Evolutionary conservation across 805 yeast genomes (phyloP), one percentile per base, ranked within the genome.

Genomic region (Priceomyces medius): DNA sequence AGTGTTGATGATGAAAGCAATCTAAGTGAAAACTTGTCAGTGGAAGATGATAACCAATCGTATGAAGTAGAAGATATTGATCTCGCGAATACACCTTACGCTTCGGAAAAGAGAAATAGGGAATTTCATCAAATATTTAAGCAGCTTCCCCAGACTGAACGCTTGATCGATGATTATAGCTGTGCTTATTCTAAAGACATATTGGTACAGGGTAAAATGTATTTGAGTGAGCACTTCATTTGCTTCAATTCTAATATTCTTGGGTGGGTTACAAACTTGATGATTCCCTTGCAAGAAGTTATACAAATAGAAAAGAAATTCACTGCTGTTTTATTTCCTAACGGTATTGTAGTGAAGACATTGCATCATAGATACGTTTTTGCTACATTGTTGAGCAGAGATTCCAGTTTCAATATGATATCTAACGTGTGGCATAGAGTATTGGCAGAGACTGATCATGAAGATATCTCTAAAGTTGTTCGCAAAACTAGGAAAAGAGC

Each of bases 141-240:
- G 32, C 73, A 74, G 33, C 54, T 83, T 1, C 76, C 79, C 3
- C 42, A 60, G 1, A 58, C 54, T 20, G 90, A 83, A 50, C 59
- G 68, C 21, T 65, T 82, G n/a, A 66, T 83, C 31, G 80, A 74
- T 20, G 88, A 81, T 47, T 79, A 66, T 51, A 72, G 79, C 14
- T 83, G 89, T 63, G 89, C 89, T 0, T 65, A 76, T 21, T 79
- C 81, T 14, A 71, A 76, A 40, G 89, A 84, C 49, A 80, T 84
- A 29, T 60, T 84, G 23, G 69, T 81, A 13, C 90, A 84, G 47
- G 90, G 90, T 13, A 72, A 77, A 46, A 53, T 84, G 54, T 83
- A 78, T 56, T 59, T 84, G 5, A 71, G 81, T 31, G 79, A 78
- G 42, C 65, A 68, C 41, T 73, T 71, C 50, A 58, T 84, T 13